phyloP scores from a whole-genome alignment of 495 filamentous ascomycete species.

The Lasiosphaeria miniovina region DNA sequence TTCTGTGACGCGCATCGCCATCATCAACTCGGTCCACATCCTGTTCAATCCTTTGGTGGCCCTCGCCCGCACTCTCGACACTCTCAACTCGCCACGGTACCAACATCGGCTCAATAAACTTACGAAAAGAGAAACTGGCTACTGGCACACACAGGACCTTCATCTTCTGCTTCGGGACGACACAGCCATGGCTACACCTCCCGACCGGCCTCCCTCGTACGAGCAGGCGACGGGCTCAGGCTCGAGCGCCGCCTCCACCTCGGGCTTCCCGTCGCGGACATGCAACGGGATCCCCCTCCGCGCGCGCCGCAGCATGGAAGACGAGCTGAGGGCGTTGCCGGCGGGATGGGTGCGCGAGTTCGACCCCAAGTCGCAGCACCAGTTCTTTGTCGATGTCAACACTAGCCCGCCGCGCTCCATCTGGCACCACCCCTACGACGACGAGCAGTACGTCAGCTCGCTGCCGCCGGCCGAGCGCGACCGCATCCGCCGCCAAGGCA shows the following conservation, averaged over 20 bases:
- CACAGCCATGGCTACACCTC: too few species aligned
- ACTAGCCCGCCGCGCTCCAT: slow-evolving; percentile 26
- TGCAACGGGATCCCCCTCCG: slow-evolving; percentile 27
- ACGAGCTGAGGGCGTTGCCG: slow-evolving; percentile 30
- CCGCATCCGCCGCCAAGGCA: slow-evolving; percentile 4
- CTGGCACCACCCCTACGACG: slow-evolving; percentile 34
- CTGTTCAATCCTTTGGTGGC: too few species aligned
- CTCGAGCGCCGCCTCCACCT: not conserved
- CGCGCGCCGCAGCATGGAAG: slow-evolving; percentile 32
- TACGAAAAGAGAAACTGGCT: too few species aligned
- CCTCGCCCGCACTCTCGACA: too few species aligned
- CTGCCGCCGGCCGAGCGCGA: slow-evolving; percentile 16
- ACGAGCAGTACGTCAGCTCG: slow-evolving; percentile 19
- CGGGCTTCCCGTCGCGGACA: not conserved
- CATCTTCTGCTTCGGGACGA: too few species aligned
- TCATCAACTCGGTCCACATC: slow-evolving; percentile 2
- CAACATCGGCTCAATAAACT: too few species aligned
- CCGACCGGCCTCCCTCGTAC: slow-evolving; percentile 1
- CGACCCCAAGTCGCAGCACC: slow-evolving; percentile 28
- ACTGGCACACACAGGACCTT: too few species aligned
- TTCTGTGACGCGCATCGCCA: slow-evolving; percentile 1
- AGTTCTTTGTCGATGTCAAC: slow-evolving; percentile 35
- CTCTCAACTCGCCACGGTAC: too few species aligned
- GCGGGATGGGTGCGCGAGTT: slow-evolving; percentile 29
- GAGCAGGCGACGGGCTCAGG: slow-evolving; percentile 1